Evolutionary conservation across 2,329 filamentous ascomycete genomes (phyloP), one percentile per base, ranked within the genome.

Genomic region (Claviceps capensis): DNA sequence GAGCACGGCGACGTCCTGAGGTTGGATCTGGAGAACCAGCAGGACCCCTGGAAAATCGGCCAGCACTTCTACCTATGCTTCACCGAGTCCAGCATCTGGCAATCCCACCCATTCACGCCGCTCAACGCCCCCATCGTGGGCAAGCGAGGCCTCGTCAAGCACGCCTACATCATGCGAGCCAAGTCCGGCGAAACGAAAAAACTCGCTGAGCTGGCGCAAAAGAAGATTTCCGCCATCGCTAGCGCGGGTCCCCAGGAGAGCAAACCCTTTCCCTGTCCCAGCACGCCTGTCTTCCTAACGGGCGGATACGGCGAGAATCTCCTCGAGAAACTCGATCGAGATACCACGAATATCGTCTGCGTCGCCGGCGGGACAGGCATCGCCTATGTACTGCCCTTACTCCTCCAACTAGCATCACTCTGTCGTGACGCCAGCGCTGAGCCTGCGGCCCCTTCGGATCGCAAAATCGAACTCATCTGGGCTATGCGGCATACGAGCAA

Each of bases 51-150:
- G 83, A 67, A 71, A 13, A 69, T 84, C 13, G 83, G 85, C 9
- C 80, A 87, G 64, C 85, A 88, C 61, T 87, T 85, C 63, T 87
- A 80, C 59, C 69, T 87, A 16, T 83, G 77, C 62, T 87, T 88
- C 59, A 71, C 80, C 0, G 75, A 82, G 54, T 69, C 79, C 36
- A 82, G 75, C 58, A 74, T 87, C 58, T 86, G 82, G 81, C 83
- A 88, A 64, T 81, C 80, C 0, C 84, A 88, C 59, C 84, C 84
- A 0, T 85, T 87, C 60, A 86, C 82, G 0, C 79, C 81, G 0
- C 68, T 81, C 8, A 81, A 75, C 51, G 62, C 76, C 0, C 81
- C 79, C 0, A 58, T 66, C 6, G 62, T 69, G 0, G 59, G 11
- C 4, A 34, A 63, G 19, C 62, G 67, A 50, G 65, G 71, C 0